Base-by-base conservation (phyloP, 2,329 filamentous ascomycete species). In the Fusarium sp. region DNA sequence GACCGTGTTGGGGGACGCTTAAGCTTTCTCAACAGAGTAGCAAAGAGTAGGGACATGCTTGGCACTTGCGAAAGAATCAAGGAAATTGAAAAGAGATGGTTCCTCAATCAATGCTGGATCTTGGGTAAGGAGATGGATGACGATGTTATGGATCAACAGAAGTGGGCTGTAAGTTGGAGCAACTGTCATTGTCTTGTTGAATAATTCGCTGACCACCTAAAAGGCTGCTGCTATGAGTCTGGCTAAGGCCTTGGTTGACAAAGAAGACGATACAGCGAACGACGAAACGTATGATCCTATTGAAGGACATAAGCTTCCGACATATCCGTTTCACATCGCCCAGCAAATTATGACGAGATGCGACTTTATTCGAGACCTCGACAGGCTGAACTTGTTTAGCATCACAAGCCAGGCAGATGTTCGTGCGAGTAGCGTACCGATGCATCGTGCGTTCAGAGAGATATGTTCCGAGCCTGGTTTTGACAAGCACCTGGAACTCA, bases 111-210 rank as follows among this genome's bases (percentile, higher is more conserved):
- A 77, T 93, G 91, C 81, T 92, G 90, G 85, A 91, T 93, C 63
- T 84, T 93, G 6, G 91, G 91, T 13, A 82, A 82, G 54, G 90
- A 91, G 67, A 92, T 93, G 91, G 96, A 98, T 74, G 96, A 98
- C 80, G 96, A 99, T 78, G 96, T 98, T 73, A 98, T 98, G 91
- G 94, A 98, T 77, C 93, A 98, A 80, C 94, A 98, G 78, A 98
- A 98, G 80, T 98, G 94, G 85, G 93, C 94, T 47, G 92, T 94
- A 84, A 82, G 90, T 87, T 38, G 32, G 41, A 62, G 9, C 16
- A 43, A 40, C 4, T 32, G 25, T 20, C 25, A 18, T 4, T 22
- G 45, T 47, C 18, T 24, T 9, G 7, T 41, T 41, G 63, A n/a
- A 53, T 46, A 29, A 20, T 10, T 46, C 52, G 15, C 62, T 73